Evolutionary conservation across 768 basidiomycete genomes (phyloP).

Genomic region (Mycena maculata): DNA sequence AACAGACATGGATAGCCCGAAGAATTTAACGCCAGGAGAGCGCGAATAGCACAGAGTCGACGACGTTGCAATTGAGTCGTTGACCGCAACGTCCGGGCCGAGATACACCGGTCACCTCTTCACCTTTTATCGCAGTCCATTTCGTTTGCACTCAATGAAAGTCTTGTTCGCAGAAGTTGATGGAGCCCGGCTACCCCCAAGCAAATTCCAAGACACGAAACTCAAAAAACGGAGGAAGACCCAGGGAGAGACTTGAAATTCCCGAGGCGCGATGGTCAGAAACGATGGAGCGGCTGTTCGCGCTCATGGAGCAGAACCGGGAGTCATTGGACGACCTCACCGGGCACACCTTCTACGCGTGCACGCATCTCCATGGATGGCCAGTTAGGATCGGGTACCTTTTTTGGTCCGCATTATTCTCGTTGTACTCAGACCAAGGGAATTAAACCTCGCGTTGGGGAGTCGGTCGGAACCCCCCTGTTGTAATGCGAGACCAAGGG

Average conservation of each 20-base stretch:
- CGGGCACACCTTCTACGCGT: conserved; percentile 60
- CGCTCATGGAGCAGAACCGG: conserved; percentile 37
- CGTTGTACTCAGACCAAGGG: conserved; percentile 48
- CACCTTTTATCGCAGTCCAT: too few relatives aligned
- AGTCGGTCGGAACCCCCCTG: conserved; percentile 45
- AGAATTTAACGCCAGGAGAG: too few relatives aligned
- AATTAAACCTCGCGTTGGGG: conserved; percentile 39
- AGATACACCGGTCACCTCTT: too few relatives aligned
- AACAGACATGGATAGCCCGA: too few relatives aligned
- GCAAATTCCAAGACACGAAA: too few relatives aligned
- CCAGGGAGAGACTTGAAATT: conserved; percentile 43
- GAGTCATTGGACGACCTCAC: conserved; percentile 45
- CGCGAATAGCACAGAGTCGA: too few relatives aligned
- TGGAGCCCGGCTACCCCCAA: too few relatives aligned
- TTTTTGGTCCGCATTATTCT: conserved; percentile 50
- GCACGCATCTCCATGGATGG: conserved; percentile 54
- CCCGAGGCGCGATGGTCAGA: conserved; percentile 53
- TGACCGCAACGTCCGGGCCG: too few relatives aligned
- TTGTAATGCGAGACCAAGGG: conserved; percentile 50
- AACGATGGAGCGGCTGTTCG: conserved; percentile 50
- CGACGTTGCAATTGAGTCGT: too few relatives aligned
- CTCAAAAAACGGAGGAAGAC: too few relatives aligned
- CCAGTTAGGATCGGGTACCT: conserved; percentile 46
- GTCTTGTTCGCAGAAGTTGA: too few relatives aligned
- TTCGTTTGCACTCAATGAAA: too few relatives aligned